These are phyloP conservation scores for Stephania japonica DNA, from an alignment of 164 flowering plant genomes.

Conservation along the genomic window DNA sequence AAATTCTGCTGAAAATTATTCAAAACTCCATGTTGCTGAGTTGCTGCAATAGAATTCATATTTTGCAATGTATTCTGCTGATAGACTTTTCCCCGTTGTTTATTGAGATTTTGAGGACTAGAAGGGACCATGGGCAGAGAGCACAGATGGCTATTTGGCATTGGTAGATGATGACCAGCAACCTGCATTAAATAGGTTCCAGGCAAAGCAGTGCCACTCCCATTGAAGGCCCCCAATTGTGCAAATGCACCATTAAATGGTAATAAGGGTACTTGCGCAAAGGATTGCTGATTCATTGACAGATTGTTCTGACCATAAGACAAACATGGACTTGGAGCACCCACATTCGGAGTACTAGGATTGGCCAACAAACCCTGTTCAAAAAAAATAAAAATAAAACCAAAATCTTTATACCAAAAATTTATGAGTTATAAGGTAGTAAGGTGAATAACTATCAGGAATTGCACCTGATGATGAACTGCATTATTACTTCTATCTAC, in stretches of 20 bases:
- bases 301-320: conserved; percentile 6
- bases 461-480: conserved; percentile 11
- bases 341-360: conserved; percentile 2
- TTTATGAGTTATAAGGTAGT: background rate
- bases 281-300: background rate
- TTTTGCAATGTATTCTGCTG: background rate
- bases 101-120: background rate
- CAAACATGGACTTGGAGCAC: conserved; percentile 1
- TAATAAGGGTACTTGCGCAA: background rate
- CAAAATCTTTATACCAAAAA: background rate
- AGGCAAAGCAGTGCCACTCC: background rate
- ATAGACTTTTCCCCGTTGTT: background rate
- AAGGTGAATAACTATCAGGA: background rate
- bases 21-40: conserved; percentile 6
- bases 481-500: conserved; percentile 9
- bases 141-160: conserved; percentile 10
- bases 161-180: background rate
- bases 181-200: conserved; percentile 8
- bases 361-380: conserved; percentile 13
- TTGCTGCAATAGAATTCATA: background rate
- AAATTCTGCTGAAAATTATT: conserved; percentile 4
- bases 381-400: background rate
- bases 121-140: background rate
- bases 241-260: conserved; percentile 1
- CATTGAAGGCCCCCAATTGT: conserved; percentile 2